A percentile compares a stretch with the other conserved stretches of the same genome.
phyloP scores from a whole-genome alignment of 495 filamentous ascomycete species.

The Lepidopterella palustris region DNA sequence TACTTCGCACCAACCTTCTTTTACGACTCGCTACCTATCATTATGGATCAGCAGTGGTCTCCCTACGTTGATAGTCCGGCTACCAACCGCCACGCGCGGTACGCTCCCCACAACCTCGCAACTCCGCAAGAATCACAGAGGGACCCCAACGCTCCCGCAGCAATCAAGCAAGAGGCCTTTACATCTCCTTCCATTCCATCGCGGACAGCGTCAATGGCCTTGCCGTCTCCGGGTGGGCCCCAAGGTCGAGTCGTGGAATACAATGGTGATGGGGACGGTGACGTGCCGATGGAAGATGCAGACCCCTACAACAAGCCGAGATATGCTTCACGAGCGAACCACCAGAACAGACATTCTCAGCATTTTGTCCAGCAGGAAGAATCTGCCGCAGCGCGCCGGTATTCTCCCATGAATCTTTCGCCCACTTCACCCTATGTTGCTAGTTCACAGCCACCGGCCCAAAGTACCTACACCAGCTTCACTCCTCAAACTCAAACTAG shows the following conservation, averaged over 20 bases:
- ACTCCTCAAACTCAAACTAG: slow-evolving; percentile 36
- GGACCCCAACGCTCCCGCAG: slow-evolving; percentile 14
- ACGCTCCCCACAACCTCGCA: slow-evolving; percentile 25
- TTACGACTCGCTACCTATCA: slow-evolving; percentile 4
- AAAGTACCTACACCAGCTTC: slow-evolving; percentile 45
- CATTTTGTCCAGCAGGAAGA: slow-evolving; percentile 66
- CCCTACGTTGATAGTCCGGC: slow-evolving; percentile 24
- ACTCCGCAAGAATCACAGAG: slow-evolving; percentile 21
- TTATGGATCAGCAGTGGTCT: slow-evolving; percentile 30
- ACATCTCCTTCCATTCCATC: slow-evolving; percentile 30
- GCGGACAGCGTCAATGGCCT: slow-evolving; percentile 32
- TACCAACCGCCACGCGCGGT: slow-evolving; percentile 29
- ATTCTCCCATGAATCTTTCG: slow-evolving; percentile 88
- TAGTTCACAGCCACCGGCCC: slow-evolving; percentile 48
- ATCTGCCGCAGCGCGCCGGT: slow-evolving; percentile 77
- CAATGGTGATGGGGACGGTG: slow-evolving; percentile 67
- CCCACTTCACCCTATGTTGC: slow-evolving; percentile 56
- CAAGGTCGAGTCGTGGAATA: slow-evolving; percentile 30
- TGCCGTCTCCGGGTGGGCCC: slow-evolving; percentile 28
- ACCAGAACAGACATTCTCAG: slow-evolving; percentile 54
- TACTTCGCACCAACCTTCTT: not conserved
- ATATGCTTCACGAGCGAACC: slow-evolving; percentile 67
- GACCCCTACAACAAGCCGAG: slow-evolving; percentile 77
- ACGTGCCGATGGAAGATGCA: slow-evolving; percentile 88
- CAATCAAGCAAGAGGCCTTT: slow-evolving; percentile 29